Conservation (phyloP, 108 stramenopile species). For the Mediolabrus comicus region DNA sequence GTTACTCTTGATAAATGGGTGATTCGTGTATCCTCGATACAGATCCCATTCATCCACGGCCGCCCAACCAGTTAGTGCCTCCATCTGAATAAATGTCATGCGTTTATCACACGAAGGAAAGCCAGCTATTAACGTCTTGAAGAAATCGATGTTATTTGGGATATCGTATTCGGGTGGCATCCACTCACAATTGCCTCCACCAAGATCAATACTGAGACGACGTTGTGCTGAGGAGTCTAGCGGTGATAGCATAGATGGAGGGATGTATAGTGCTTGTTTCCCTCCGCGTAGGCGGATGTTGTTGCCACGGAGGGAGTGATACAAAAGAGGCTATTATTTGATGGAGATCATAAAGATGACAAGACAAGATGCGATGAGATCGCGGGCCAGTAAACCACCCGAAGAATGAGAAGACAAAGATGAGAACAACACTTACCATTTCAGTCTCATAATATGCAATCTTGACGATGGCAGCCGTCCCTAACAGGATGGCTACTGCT, state of each 20-base stretch:
- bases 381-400: no score
- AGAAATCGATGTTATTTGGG: conserved; percentile 1
- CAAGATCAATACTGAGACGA: background rate
- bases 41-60: conserved; percentile 22
- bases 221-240: background rate
- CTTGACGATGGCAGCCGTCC: background rate
- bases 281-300: no score
- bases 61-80: conserved; percentile 14
- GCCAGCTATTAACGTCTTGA: conserved; percentile 19
- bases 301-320: background rate
- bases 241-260: background rate
- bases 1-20: conserved; percentile 37
- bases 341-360: background rate
- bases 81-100: conserved; percentile 15
- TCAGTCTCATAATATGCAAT: background rate
- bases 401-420: background rate
- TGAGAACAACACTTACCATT: background rate
- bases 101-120: conserved; percentile 20
- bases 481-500: background rate
- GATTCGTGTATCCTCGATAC: conserved; percentile 11
- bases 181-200: conserved; percentile 12
- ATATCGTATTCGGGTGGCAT: background rate
- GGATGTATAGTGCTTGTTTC: background rate
- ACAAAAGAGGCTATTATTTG: background rate
- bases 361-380: background rate